Evolutionary conservation across 2,329 filamentous ascomycete genomes (phyloP).

Genomic region (Monilinia aucupariae): DNA sequence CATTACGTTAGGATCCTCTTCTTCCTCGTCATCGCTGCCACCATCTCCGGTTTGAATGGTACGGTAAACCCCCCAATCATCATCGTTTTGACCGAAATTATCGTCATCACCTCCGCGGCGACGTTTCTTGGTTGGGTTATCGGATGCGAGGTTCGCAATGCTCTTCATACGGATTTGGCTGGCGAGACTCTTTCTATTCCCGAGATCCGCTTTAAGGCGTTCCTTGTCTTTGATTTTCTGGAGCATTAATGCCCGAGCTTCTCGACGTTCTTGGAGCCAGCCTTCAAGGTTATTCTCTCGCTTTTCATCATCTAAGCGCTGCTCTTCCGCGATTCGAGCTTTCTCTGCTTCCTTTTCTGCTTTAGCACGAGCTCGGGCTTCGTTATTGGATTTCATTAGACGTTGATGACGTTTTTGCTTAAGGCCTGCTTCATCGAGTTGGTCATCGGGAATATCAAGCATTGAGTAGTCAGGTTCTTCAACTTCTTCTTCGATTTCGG

Average conservation of each 20-base stretch:
- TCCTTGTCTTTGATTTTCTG: constrained; percentile 91
- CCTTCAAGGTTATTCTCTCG: constrained; percentile 77
- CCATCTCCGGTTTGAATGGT: constrained; percentile 79
- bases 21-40: constrained; percentile 86
- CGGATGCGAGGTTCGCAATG: constrained; percentile 90
- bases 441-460: constrained; percentile 81
- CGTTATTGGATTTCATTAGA: constrained; percentile 89
- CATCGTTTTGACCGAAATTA: constrained; percentile 93
- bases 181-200: constrained; percentile 92
- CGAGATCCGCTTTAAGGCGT: constrained; percentile 85
- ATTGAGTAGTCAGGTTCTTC: constrained; percentile 83
- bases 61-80: constrained; percentile 96
- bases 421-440: constrained; percentile 83
- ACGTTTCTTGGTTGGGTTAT: constrained; percentile 77
- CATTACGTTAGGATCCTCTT: constrained; percentile 72
- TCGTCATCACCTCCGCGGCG: constrained; percentile 87
- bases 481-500: constrained; percentile 70
- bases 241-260: constrained; percentile 63
- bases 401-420: constrained; percentile 92
- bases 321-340: constrained; percentile 74
- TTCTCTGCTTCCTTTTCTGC: constrained; percentile 93
- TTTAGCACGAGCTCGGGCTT: constrained; percentile 88
- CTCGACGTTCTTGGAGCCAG: constrained; percentile 80
- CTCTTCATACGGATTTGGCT: constrained; percentile 98
- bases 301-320: constrained; percentile 75